Conservation (phyloP, 768 basidiomycete genomes). For the Hypholoma fasciculare region DNA sequence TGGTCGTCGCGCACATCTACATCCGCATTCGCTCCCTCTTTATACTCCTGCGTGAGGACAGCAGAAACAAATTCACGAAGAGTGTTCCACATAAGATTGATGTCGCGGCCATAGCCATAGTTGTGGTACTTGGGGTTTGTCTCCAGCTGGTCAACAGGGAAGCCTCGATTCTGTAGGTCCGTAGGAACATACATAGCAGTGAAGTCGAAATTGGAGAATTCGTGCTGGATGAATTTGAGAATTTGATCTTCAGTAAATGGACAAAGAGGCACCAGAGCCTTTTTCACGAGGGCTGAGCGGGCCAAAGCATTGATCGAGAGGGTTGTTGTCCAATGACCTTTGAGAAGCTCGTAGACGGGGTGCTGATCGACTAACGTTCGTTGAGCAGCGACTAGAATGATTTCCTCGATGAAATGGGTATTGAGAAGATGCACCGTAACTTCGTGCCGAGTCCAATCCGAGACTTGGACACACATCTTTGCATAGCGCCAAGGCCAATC, state of each 20-base stretch:
- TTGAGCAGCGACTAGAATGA: slow-evolving; percentile 27
- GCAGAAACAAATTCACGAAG: slow-evolving; percentile 23
- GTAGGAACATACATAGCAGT: slow-evolving; percentile 24
- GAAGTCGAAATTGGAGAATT: slow-evolving; percentile 28
- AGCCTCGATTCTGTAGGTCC: slow-evolving; percentile 26
- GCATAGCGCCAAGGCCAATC: slow-evolving; percentile 36
- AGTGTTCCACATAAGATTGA: slow-evolving; percentile 25
- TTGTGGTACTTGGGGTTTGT: slow-evolving; percentile 26
- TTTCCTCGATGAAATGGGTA: slow-evolving; percentile 32
- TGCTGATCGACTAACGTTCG: slow-evolving; percentile 22
- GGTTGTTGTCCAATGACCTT: slow-evolving; percentile 29
- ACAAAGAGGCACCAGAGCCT: slow-evolving; percentile 20
- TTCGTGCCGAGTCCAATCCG: slow-evolving; percentile 30
- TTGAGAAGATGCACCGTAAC: slow-evolving; percentile 26
- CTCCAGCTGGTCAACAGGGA: slow-evolving; percentile 24
- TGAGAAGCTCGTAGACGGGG: slow-evolving; percentile 24
- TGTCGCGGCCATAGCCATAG: slow-evolving; percentile 27
- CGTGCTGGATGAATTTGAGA: slow-evolving; percentile 16
- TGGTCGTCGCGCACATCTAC: slow-evolving; percentile 19
- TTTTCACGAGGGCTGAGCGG: slow-evolving; percentile 25
- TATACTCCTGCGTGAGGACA: slow-evolving; percentile 18
- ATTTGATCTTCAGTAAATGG: slow-evolving; percentile 17
- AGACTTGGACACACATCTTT: slow-evolving; percentile 27
- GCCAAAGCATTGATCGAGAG: slow-evolving; percentile 28
- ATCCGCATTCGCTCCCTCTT: slow-evolving; percentile 11